Evolutionary conservation across 495 filamentous ascomycete genomes (phyloP).

Genomic region (Penicillium parvum): DNA sequence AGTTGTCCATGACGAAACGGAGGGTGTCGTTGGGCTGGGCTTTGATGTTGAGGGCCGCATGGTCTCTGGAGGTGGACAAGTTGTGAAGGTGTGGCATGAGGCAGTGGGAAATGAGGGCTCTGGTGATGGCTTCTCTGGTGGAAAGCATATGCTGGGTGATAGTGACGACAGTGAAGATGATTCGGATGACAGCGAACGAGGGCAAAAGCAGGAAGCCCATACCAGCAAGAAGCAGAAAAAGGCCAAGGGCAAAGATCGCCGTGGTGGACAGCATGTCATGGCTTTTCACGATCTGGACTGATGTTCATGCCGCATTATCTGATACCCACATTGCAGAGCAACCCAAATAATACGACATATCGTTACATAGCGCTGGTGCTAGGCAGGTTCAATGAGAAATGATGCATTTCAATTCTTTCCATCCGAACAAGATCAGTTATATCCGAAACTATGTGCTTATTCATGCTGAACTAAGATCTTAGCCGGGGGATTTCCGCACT

Average conservation of each 20-base stretch:
- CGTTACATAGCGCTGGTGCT: background rate
- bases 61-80: constrained; percentile 78
- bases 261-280: constrained; percentile 54
- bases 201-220: constrained; percentile 28
- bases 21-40: constrained; percentile 70
- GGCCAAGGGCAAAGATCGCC: constrained; percentile 50
- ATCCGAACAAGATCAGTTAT: constrained; percentile 10
- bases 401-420: constrained; percentile 8
- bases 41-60: constrained; percentile 81
- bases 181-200: constrained; percentile 42
- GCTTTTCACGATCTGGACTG: constrained; percentile 64
- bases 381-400: no score
- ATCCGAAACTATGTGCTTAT: constrained; percentile 14
- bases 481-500: constrained; percentile 12
- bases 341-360: background rate
- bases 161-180: constrained; percentile 46
- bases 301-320: constrained; percentile 18
- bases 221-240: constrained; percentile 57
- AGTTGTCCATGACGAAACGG: constrained; percentile 75
- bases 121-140: constrained; percentile 34
- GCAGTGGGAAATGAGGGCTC: constrained; percentile 33
- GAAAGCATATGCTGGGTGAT: constrained; percentile 33
- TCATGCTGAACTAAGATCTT: constrained; percentile 15
- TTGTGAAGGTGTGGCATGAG: constrained; percentile 83
- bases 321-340: constrained; percentile 23